A percentile compares a stretch with the other conserved stretches of the same genome.
Evolutionary conservation across 2,329 filamentous ascomycete genomes (phyloP).

Genomic region (Venturia effusa): DNA sequence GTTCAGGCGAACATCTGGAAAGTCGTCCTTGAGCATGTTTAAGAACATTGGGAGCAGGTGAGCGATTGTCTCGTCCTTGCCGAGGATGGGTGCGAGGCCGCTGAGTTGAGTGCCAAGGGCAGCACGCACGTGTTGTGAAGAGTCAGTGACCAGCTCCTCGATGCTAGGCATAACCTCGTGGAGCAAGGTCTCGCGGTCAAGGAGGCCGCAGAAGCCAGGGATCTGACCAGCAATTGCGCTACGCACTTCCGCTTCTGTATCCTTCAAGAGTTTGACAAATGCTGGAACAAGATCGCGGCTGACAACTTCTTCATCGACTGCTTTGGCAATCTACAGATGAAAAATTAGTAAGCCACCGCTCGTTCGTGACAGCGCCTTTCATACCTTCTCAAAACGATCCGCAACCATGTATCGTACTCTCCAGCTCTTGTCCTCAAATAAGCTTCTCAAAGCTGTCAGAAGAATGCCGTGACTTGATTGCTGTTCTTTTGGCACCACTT

Average conservation of each 20-base stretch:
- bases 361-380: conserved; percentile 5
- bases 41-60: conserved; percentile 98
- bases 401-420: conserved; percentile 98
- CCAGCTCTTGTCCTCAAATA: conserved; percentile 99
- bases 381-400: conserved; percentile 91
- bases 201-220: conserved; percentile 82
- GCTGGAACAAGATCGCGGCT: conserved; percentile 87
- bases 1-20: conserved; percentile 93
- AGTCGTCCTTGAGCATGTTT: conserved; percentile 99
- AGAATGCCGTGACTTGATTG: conserved; percentile 92
- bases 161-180: conserved; percentile 95
- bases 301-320: conserved; percentile 93
- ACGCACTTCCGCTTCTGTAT: conserved; percentile 93
- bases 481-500: conserved; percentile 95
- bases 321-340: conserved; percentile 75
- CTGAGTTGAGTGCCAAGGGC: conserved; percentile 95
- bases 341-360: not conserved
- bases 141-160: conserved; percentile 91
- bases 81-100: conserved; percentile 88
- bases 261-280: conserved; percentile 95
- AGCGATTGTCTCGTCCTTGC: conserved; percentile 95
- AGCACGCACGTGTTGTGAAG: conserved; percentile 91
- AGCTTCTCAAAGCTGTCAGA: conserved; percentile 74
- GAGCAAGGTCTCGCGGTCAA: conserved; percentile 78
- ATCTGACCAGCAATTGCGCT: conserved; percentile 97